phyloP scores from a whole-genome alignment of 2,329 filamentous ascomycete species.

The Westerdykella sp. region DNA sequence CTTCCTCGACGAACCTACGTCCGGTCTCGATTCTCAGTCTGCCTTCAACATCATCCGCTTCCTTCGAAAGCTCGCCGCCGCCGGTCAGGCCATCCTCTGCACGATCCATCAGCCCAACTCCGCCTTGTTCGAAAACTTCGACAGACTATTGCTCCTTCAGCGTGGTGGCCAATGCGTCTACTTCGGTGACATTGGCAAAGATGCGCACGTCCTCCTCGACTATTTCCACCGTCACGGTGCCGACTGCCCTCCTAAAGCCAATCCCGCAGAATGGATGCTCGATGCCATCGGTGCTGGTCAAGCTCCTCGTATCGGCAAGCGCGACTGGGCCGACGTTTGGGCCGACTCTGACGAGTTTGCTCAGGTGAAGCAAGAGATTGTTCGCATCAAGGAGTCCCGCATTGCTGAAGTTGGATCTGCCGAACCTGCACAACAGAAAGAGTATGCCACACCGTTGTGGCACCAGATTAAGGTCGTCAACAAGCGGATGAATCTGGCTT shows the following conservation, averaged over 20 bases:
- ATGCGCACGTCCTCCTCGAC: slow-evolving; percentile 63
- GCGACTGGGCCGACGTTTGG: slow-evolving; percentile 80
- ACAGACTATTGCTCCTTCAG: slow-evolving; percentile 72
- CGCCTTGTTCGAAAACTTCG: slow-evolving; percentile 81
- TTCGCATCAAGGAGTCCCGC: slow-evolving; percentile 58
- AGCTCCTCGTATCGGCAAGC: slow-evolving; percentile 62
- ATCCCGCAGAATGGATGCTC: slow-evolving; percentile 72
- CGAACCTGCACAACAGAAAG: slow-evolving; percentile 52
- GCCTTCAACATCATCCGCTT: slow-evolving; percentile 74
- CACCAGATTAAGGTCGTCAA: slow-evolving; percentile 75
- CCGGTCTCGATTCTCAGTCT: slow-evolving; percentile 64
- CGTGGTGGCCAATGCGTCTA: slow-evolving; percentile 76
- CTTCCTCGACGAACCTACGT: slow-evolving; percentile 75
- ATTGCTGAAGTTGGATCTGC: slow-evolving; percentile 42
- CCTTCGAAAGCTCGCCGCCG: slow-evolving; percentile 68
- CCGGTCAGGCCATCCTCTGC: slow-evolving; percentile 81
- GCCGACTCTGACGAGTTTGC: slow-evolving; percentile 64
- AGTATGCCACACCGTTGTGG: slow-evolving; percentile 73
- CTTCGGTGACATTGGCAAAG: slow-evolving; percentile 75
- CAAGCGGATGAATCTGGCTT: slow-evolving; percentile 64
- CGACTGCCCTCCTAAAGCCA: slow-evolving; percentile 50
- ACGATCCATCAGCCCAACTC: slow-evolving; percentile 90
- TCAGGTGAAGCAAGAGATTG: slow-evolving; percentile 60
- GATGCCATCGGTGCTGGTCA: slow-evolving; percentile 75
- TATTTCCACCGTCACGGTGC: slow-evolving; percentile 51